These are phyloP conservation scores for Chrysanthemum seticuspe DNA, from an alignment of 129 eudicot species.

Conservation along the genomic window DNA sequence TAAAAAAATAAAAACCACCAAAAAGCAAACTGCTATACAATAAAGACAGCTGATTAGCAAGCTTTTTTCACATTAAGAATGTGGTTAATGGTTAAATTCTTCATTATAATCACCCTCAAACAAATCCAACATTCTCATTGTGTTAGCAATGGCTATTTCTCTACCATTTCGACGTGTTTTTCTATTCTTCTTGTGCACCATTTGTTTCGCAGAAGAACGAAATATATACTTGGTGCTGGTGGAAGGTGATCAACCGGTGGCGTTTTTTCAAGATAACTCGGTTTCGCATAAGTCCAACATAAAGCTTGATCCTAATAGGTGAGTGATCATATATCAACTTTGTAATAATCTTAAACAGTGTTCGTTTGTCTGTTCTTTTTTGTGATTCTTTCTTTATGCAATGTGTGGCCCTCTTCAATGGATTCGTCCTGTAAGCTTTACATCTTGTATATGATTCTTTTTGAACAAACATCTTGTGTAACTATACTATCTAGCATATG, in stretches of 20 bases:
- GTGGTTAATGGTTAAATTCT: constrained; percentile 2
- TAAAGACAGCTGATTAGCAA: constrained; percentile 21
- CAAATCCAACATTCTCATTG: background rate
- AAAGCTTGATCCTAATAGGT: constrained; percentile 43
- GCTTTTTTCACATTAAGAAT: constrained; percentile 46
- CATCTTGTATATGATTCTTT: no score
- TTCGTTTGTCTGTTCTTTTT: no score
- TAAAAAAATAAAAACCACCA: constrained; percentile 1
- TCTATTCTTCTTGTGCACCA: constrained; percentile 3
- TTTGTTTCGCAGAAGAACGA: constrained; percentile 45
- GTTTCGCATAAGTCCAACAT: constrained; percentile 11
- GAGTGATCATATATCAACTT: background rate
- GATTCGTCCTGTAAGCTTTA: no score
- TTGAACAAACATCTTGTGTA: no score
- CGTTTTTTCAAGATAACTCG: constrained; percentile 40
- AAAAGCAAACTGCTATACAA: constrained; percentile 26
- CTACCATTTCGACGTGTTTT: constrained; percentile 12
- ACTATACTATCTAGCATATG: no score
- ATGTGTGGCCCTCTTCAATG: no score
- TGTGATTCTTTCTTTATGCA: no score
- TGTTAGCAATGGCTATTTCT: constrained; percentile 19
- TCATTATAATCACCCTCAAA: background rate
- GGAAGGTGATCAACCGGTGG: constrained; percentile 77
- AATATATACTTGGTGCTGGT: constrained; percentile 62
- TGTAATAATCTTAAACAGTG: no score